Evolutionary conservation across 2,329 filamentous ascomycete species (phyloP).

Genomic region (Cladosporium sp.): DNA sequence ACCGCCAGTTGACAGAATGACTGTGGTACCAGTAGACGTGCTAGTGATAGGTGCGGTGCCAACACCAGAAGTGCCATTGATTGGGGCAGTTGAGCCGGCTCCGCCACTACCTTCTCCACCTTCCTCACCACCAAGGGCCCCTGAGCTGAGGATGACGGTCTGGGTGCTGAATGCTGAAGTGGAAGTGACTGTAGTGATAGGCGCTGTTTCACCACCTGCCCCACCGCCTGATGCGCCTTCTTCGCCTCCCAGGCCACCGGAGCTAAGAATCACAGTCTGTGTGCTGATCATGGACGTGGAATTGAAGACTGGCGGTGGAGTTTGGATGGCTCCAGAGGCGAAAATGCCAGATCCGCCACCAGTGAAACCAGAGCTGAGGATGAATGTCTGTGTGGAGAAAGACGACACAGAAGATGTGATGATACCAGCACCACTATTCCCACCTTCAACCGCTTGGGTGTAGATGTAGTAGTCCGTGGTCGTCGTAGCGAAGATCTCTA

Average conservation of each 20-base stretch:
- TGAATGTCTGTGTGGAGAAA: conserved; percentile 8
- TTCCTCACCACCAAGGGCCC: background rate
- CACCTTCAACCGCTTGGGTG: conserved; percentile 11
- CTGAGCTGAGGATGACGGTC: background rate
- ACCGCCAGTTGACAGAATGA: conserved; percentile 9
- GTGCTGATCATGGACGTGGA: conserved; percentile 19
- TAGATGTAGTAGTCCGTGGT: conserved; percentile 23
- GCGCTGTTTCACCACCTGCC: conserved; percentile 14
- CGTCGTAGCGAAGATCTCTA: conserved; percentile 21
- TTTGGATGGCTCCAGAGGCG: conserved; percentile 7
- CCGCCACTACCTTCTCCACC: background rate
- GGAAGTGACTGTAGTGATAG: conserved; percentile 5
- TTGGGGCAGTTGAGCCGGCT: background rate
- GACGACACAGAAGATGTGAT: conserved; percentile 16
- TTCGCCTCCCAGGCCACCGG: conserved; percentile 14
- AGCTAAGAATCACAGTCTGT: conserved; percentile 17
- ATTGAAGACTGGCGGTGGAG: conserved; percentile 8
- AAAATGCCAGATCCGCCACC: conserved; percentile 8
- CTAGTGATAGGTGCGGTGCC: conserved; percentile 17
- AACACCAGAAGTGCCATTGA: background rate
- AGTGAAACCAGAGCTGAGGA: background rate
- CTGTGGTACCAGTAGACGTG: background rate
- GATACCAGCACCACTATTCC: conserved; percentile 18
- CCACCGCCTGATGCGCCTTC: conserved; percentile 10
- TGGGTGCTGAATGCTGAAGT: conserved; percentile 1